These are phyloP conservation scores for Cucumis variabilis DNA, from an alignment of 331 rosid species.

Conservation along the genomic window DNA sequence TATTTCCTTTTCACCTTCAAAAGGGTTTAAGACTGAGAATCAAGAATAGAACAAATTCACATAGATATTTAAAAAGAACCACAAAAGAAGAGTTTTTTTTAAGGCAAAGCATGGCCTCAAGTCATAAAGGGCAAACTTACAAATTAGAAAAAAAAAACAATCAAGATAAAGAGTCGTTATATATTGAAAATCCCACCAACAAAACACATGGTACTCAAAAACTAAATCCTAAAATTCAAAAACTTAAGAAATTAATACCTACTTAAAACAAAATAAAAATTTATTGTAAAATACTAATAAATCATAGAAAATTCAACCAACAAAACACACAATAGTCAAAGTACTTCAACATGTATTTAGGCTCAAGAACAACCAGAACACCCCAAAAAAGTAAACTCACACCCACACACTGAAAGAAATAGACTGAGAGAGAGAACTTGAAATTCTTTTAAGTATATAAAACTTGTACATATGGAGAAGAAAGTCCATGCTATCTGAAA, in stretches of 20 bases:
- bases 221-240: too few species aligned
- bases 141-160: conserved; percentile 32
- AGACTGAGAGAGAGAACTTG: conserved; percentile 58
- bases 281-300: too few species aligned
- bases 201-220: too few species aligned
- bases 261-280: too few species aligned
- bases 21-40: too few species aligned
- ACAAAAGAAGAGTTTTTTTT: neutral
- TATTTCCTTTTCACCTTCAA: conserved; percentile 12
- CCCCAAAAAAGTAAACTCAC: neutral
- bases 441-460: conserved; percentile 95
- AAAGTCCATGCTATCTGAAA: conserved; percentile 98
- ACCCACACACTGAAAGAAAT: neutral
- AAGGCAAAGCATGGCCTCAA: conserved; percentile 3
- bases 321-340: too few species aligned
- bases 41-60: too few species aligned
- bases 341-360: too few species aligned
- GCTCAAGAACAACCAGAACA: neutral
- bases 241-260: too few species aligned
- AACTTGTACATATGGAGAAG: conserved; percentile 97
- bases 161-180: conserved; percentile 34
- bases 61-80: too few species aligned
- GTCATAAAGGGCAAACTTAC: conserved; percentile 19
- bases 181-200: conserved; percentile 55
- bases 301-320: too few species aligned